Conservation (phyloP, 108 stramenopile genomes). For the Cylindrotheca closterium region DNA sequence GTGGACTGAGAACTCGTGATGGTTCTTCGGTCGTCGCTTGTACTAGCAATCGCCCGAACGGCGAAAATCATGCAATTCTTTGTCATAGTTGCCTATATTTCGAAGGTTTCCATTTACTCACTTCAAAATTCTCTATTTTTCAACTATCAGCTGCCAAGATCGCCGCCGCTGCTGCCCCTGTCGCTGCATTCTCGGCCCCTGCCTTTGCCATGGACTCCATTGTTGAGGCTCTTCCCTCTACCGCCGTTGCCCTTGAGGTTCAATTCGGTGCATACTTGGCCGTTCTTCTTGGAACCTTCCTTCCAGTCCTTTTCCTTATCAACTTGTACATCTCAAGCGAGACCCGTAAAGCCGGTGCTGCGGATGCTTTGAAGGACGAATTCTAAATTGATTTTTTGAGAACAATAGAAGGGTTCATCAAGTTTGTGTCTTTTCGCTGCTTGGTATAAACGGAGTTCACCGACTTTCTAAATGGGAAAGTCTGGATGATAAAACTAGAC, state of each 20-base stretch:
- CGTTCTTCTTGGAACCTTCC: slow-evolving; percentile 91
- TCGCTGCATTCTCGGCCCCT: slow-evolving; percentile 64
- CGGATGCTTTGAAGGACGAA: slow-evolving; percentile 30
- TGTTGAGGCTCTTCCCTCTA: slow-evolving; percentile 75
- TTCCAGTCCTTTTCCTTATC: slow-evolving; percentile 90
- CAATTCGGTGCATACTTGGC: slow-evolving; percentile 94
- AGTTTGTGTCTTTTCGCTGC: too few species aligned
- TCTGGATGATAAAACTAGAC: too few species aligned
- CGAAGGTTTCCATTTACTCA: too few species aligned
- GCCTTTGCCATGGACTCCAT: slow-evolving; percentile 87
- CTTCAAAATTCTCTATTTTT: not conserved
- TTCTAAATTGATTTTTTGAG: slow-evolving; percentile 17
- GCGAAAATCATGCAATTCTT: not conserved
- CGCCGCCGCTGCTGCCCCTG: slow-evolving; percentile 70
- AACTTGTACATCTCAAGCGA: slow-evolving; percentile 93
- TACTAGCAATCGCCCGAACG: too few species aligned
- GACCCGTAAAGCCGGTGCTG: slow-evolving; percentile 74
- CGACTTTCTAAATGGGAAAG: too few species aligned
- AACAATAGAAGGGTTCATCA: not conserved
- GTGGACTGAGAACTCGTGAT: not conserved
- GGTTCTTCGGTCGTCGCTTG: too few species aligned
- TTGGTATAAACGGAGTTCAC: too few species aligned
- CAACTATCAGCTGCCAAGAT: slow-evolving; percentile 61
- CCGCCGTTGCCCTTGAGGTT: slow-evolving; percentile 84
- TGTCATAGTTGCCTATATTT: not conserved